A percentile compares a stretch with the other conserved stretches of the same genome.
Conservation (phyloP, 352 stramenopile species). For the Phytophthora quininea region DNA sequence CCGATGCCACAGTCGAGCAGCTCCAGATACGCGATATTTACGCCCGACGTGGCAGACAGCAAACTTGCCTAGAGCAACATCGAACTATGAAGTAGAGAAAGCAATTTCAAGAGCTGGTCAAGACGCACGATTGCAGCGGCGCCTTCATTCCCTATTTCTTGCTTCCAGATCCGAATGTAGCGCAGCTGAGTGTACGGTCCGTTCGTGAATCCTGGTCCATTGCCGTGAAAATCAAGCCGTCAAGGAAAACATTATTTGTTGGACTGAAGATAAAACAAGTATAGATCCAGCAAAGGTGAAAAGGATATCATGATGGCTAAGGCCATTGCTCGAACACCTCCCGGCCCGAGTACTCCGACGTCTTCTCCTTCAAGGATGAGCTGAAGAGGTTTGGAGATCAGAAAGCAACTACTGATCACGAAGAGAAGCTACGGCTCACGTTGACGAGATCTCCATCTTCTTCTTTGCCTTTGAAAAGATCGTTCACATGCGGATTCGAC, state of each 20-base stretch:
- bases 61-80: constrained; percentile 44
- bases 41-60: constrained; percentile 45
- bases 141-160: constrained; percentile 80
- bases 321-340: constrained; percentile 64
- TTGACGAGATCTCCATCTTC: constrained; percentile 80
- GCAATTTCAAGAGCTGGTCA: not conserved
- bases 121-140: constrained; percentile 62
- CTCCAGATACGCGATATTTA: constrained; percentile 83
- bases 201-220: constrained; percentile 64
- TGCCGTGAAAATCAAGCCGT: constrained; percentile 52
- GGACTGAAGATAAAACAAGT: too few relatives aligned
- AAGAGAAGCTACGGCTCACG: constrained; percentile 26
- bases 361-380: constrained; percentile 81
- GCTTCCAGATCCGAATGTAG: constrained; percentile 85
- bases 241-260: constrained; percentile 53
- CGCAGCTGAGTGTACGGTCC: constrained; percentile 70
- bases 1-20: constrained; percentile 80
- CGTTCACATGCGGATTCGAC: constrained; percentile 70
- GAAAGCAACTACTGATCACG: too few relatives aligned
- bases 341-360: constrained; percentile 60
- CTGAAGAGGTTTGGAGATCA: too few relatives aligned
- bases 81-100: not conserved
- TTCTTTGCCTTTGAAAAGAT: constrained; percentile 67
- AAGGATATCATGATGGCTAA: constrained; percentile 86
- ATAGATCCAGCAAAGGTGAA: constrained; percentile 8